Base-by-base conservation (phyloP, 2,329 filamentous ascomycete genomes). In the Trichophyton simii region DNA sequence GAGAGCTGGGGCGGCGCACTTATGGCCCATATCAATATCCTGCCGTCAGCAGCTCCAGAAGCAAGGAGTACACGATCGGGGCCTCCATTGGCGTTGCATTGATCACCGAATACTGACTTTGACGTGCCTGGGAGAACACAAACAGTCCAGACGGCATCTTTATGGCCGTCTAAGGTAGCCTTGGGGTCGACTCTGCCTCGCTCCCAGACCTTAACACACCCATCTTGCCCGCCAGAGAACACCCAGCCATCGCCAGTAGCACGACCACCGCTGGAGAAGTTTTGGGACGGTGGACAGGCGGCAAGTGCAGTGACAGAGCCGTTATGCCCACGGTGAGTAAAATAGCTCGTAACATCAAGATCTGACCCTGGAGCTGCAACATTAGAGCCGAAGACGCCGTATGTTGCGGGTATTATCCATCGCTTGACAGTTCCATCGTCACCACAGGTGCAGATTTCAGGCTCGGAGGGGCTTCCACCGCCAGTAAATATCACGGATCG, bases 351-450 rank as follows among this genome's bases (percentile, higher is more conserved):
- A 8, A 97, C 91, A 71, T 99, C 94, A 25, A 96, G 81, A 72
- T 97, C 94, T 31, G 85, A 89, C 58, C 82, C 81, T 20, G 81
- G 81, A 66, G 78, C 82, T 63, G 79, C 72, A 11, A 73, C 76
- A 5, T 75, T 83, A 71, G 71, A 77, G 68, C 67, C 79, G 73
- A 81, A 82, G 34, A 34, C 52, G 61, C 87, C 87, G 66, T 91
- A 88, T 48, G 88, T 86, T 18, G 84, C 83, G 8, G 94, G 94
- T 63, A 99, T 91, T 68, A 95, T 91, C 86, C 95, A 99, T 59
- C 94, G 85, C 75, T 99, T 99, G 72, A 99, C 88, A 68, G 92
- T 88, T 62, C 92, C 92, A 72, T 99, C 94, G 69, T 99, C 94
- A 61, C 92, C 90, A 58, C 89, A 90, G 2, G 92, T 99, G 75